phyloP scores from a whole-genome alignment of 495 filamentous ascomycete genomes.

The Xanthoparmelia taractica region DNA sequence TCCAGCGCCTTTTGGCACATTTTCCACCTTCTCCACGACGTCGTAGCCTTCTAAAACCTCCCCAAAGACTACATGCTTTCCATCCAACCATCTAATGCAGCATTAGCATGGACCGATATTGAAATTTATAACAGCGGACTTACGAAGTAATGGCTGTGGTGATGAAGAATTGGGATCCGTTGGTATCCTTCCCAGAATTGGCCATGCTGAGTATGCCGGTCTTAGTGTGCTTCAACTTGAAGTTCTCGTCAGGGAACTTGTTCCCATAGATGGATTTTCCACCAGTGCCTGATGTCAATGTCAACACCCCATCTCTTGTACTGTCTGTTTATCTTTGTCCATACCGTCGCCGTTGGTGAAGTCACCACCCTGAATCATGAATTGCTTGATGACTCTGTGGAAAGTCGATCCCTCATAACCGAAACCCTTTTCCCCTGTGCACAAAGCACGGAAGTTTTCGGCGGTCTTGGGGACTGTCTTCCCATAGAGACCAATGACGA shows the following conservation, averaged over 20 bases:
- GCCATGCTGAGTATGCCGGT: conserved; percentile 63
- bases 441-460: conserved; percentile 96
- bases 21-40: conserved; percentile 81
- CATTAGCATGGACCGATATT: conserved; percentile 27
- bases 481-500: conserved; percentile 93
- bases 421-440: conserved; percentile 94
- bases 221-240: conserved; percentile 87
- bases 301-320: conserved; percentile 19
- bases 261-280: conserved; percentile 96
- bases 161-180: conserved; percentile 98
- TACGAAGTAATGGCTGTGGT: conserved; percentile 78
- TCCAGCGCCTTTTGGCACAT: conserved; percentile 56
- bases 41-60: conserved; percentile 90
- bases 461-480: conserved; percentile 96
- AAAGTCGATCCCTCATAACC: conserved; percentile 93
- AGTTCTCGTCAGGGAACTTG: conserved; percentile 98
- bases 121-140: conserved; percentile 28
- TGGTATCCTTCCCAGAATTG: conserved; percentile 96
- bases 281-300: conserved; percentile 57
- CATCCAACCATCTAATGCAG: conserved; percentile 70
- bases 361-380: conserved; percentile 99
- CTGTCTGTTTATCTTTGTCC: conserved; percentile 8
- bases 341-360: conserved; percentile 87
- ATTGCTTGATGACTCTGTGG: conserved; percentile 97
- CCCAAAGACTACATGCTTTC: conserved; percentile 83